Conservation (phyloP, 2,329 filamentous ascomycete species). For the Volutella citrinella region DNA sequence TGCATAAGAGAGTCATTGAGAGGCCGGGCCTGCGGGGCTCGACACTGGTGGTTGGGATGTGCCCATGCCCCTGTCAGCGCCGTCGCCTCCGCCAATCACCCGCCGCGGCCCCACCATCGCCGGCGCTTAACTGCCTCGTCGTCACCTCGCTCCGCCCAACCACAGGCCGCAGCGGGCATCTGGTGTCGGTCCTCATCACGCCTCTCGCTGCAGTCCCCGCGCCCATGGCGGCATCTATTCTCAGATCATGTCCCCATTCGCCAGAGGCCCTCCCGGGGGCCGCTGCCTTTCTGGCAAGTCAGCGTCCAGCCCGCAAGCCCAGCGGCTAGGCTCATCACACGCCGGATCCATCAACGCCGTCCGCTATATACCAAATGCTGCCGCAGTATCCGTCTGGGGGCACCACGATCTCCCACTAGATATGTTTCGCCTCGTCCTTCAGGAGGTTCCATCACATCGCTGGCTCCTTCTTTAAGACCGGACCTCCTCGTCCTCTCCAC, state of each 20-base stretch:
- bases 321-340: conserved; percentile 43
- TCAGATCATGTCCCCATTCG: too few relatives aligned
- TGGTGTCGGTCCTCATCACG: conserved; percentile 10
- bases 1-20: too few relatives aligned
- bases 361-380: conserved; percentile 55
- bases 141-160: conserved; percentile 38
- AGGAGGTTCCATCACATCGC: conserved; percentile 41
- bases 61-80: conserved; percentile 1
- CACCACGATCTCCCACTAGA: conserved; percentile 45
- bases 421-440: conserved; percentile 48
- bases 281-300: not conserved
- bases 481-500: conserved; percentile 31
- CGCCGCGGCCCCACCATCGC: conserved; percentile 7
- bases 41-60: conserved; percentile 7
- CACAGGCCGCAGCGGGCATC: conserved; percentile 24
- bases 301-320: too few relatives aligned
- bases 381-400: conserved; percentile 39
- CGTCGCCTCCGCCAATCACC: conserved; percentile 19
- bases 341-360: conserved; percentile 47
- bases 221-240: conserved; percentile 36
- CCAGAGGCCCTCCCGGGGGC: conserved; percentile 6
- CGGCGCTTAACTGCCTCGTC: conserved; percentile 38
- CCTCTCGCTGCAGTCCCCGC: conserved; percentile 25
- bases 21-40: conserved; percentile 6
- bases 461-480: conserved; percentile 30